Evolutionary conservation across 108 stramenopile genomes (phyloP), one percentile per base, ranked within the genome.

Genomic region (Mediolabrus comicus): DNA sequence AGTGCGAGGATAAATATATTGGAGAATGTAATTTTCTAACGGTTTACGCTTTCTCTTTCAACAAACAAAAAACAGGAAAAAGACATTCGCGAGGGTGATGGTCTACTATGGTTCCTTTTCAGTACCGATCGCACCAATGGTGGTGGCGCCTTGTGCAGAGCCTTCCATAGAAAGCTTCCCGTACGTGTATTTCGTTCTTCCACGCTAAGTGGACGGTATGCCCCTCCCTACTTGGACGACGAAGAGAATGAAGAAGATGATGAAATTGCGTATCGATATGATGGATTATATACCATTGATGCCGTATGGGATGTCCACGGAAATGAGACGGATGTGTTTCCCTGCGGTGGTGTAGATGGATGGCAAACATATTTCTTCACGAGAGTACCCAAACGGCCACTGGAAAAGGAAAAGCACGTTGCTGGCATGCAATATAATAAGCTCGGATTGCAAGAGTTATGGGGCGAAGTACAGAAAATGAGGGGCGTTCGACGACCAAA

Each of bases 101-200:
- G 81, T 11, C 59, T 83, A 8, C 46, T 59, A 9, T 83, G 81
- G 81, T 63, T 83, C 34, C 38, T 74, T 9, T 74, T 61, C 53
- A 69, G 69, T 41, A 74, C 69, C n/a, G 72, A 71, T 61, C 71
- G 76, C 35, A 53, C 63, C 3, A 74, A 83, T 53, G 81, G 81
- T 43, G 81, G 77, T 10, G 81, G 73, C 13, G 81, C 81, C 1
- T 36, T 83, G 1, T 79, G 71, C 41, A 67, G 67, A 54, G 65
- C 65, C 27, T 83, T 74, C 53, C 59, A 70, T 16, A 75, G 69
- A 72, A 83, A 79, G 33, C 65, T 64, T 34, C 77, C 81, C 16
- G 69, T 83, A 29, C 56, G 81, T 46, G 68, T 83, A 54, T 83
- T 83, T 55, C 72, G 81, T 11, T 78, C 81, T 12, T 79, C 81